Evolutionary conservation across 345 rosid genomes (phyloP).

Genomic region (Dimocarpus longan): DNA sequence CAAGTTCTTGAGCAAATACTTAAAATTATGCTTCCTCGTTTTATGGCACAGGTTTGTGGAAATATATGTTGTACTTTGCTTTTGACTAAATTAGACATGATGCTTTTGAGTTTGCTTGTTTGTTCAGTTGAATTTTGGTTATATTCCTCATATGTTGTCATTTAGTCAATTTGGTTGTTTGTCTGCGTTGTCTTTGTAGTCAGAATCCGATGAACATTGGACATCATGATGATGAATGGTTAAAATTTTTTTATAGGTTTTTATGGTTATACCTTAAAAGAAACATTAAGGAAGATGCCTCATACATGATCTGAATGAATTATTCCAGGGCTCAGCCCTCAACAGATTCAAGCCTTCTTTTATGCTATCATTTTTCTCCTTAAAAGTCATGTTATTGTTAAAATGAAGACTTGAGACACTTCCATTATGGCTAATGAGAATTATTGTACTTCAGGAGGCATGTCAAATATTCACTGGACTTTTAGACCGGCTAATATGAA

Average conservation of each 20-base stretch:
- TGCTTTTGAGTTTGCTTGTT: conserved; percentile 2
- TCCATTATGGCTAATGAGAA: neutral
- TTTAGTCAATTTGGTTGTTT: neutral
- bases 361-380: neutral
- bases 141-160: neutral
- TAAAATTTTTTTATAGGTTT: too few species aligned
- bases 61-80: conserved; percentile 4
- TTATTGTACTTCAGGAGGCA: neutral
- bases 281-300: neutral
- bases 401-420: neutral
- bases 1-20: conserved; percentile 83
- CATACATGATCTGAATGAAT: neutral
- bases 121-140: neutral
- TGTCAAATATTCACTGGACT: neutral
- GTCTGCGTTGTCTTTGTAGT: neutral
- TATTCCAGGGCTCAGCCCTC: neutral
- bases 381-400: conserved; percentile 1
- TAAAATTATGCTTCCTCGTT: conserved; percentile 85
- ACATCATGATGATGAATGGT: neutral
- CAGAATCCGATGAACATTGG: neutral
- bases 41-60: conserved; percentile 80
- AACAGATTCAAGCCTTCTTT: neutral
- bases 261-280: neutral
- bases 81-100: conserved; percentile 12
- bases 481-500: neutral